Evolutionary conservation across 305 asterid genomes (phyloP).

Genomic region (Rubia balearica): DNA sequence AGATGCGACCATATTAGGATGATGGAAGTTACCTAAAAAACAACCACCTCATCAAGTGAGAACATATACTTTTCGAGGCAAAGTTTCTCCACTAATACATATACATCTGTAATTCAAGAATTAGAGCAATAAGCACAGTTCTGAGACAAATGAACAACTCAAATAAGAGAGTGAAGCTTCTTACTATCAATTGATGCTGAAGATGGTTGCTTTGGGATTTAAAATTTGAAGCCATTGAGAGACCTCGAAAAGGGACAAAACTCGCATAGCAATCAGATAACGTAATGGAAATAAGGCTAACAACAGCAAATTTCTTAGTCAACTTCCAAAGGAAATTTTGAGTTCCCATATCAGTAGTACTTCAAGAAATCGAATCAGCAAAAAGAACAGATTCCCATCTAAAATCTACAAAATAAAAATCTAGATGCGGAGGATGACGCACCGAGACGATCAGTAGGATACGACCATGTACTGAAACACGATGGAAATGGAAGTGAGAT

Average conservation of each 20-base stretch:
- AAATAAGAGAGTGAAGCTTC: background rate
- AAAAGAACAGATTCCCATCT: conserved; percentile 61
- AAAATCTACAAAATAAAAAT: conserved; percentile 41
- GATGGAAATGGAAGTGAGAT: conserved; percentile 61
- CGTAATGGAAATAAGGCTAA: conserved; percentile 53
- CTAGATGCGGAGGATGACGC: conserved; percentile 56
- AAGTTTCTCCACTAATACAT: conserved; percentile 58
- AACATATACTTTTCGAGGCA: conserved; percentile 69
- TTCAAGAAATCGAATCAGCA: conserved; percentile 34
- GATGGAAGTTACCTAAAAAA: conserved; percentile 39
- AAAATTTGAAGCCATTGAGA: conserved; percentile 77
- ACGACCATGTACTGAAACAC: conserved; percentile 69
- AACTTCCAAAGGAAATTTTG: conserved; percentile 34
- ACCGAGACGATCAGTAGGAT: conserved; percentile 71
- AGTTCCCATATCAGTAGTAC: conserved; percentile 29
- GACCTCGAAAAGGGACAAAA: conserved; percentile 57
- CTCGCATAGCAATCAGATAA: conserved; percentile 65
- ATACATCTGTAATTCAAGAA: conserved; percentile 44
- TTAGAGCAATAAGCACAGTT: conserved; percentile 3
- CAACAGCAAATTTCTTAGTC: conserved; percentile 43
- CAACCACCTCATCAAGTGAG: conserved; percentile 64
- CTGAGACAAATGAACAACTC: background rate
- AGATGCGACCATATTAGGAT: background rate
- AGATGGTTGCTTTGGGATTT: conserved; percentile 38
- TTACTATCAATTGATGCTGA: conserved; percentile 38